Evolutionary conservation across 2,329 filamentous ascomycete species (phyloP).

Genomic region (Fusarium floridanum): DNA sequence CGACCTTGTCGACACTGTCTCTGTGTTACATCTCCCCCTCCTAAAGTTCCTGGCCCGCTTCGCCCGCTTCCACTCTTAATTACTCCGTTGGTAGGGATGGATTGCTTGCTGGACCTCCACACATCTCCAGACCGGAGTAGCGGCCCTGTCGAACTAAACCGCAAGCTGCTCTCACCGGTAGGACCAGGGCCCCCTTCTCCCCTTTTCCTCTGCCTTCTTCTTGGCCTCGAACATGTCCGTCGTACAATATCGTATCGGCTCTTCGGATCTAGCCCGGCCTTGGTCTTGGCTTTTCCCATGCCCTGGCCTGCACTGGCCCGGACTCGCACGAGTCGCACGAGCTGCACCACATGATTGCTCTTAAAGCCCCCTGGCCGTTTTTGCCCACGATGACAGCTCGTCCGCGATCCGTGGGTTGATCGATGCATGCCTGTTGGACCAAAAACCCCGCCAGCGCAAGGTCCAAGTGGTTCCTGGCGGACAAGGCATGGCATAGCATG

Average conservation of each 20-base stretch:
- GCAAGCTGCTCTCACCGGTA: slow-evolving; percentile 33
- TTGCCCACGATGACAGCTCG: slow-evolving; percentile 4
- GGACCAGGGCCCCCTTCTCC: slow-evolving; percentile 26
- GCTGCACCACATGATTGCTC: slow-evolving; percentile 33
- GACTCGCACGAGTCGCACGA: slow-evolving; percentile 42
- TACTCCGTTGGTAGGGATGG: slow-evolving; percentile 34
- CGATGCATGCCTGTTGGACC: slow-evolving; percentile 8
- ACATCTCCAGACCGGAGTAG: slow-evolving; percentile 40
- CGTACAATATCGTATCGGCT: slow-evolving; percentile 42
- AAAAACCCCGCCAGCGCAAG: slow-evolving; percentile 9
- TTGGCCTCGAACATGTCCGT: slow-evolving; percentile 21
- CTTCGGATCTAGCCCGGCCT: slow-evolving; percentile 38
- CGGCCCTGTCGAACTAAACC: slow-evolving; percentile 32
- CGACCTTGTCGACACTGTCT: slow-evolving; percentile 26
- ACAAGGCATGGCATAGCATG: neutral
- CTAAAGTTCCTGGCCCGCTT: slow-evolving; percentile 43
- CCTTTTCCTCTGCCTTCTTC: slow-evolving; percentile 23
- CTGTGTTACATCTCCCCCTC: slow-evolving; percentile 42
- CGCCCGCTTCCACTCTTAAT: slow-evolving; percentile 24
- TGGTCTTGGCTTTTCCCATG: slow-evolving; percentile 28
- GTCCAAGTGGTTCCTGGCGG: slow-evolving; percentile 8
- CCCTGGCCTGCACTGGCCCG: slow-evolving; percentile 37
- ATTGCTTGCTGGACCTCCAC: slow-evolving; percentile 21
- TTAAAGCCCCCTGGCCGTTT: neutral
- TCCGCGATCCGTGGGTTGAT: slow-evolving; percentile 14